Percentiles rank a stretch among this genome's conserved stretches.
Conservation (phyloP, 768 basidiomycete genomes). For the Hypsizygus marmoreus region DNA sequence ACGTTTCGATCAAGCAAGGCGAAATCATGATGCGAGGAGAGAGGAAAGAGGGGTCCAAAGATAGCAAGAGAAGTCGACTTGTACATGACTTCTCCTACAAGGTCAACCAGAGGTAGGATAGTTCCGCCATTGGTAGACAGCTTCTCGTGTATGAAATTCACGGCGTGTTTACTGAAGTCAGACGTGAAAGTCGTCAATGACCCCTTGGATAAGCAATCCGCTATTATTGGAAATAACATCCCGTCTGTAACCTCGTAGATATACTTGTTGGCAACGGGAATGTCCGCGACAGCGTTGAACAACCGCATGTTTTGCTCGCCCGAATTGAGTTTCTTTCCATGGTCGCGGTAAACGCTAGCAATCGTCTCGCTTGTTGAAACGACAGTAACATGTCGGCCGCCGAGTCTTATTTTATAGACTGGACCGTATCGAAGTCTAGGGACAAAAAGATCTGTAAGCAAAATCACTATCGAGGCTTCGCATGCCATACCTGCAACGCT, state of each 20-base stretch:
- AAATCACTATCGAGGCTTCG: neutral
- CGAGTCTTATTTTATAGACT: neutral
- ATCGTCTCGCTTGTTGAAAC: neutral
- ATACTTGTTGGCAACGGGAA: neutral
- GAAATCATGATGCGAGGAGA: neutral
- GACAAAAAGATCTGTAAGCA: neutral
- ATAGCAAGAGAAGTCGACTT: slow-evolving; percentile 2
- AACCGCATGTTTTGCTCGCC: slow-evolving; percentile 1
- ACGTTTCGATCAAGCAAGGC: slow-evolving; percentile 1
- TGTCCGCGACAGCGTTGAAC: neutral
- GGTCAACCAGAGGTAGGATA: neutral
- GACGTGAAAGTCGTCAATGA: neutral
- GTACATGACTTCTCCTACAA: slow-evolving; percentile 1
- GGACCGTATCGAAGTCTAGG: neutral
- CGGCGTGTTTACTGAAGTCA: neutral
- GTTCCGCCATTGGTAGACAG: neutral
- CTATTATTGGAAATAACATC: slow-evolving; percentile 1
- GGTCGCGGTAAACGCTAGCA: neutral
- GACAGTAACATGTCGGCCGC: neutral
- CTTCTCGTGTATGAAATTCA: neutral
- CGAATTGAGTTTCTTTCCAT: neutral
- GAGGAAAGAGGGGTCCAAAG: slow-evolving; percentile 3
- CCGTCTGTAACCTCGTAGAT: slow-evolving; percentile 1
- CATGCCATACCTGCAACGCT: neutral
- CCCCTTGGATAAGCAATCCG: neutral